A percentile compares a stretch with the other conserved stretches of the same genome.
These are phyloP conservation scores for Cnidoscolus chayamansa DNA, from an alignment of 441 rosid genomes.

Conservation along the genomic window DNA sequence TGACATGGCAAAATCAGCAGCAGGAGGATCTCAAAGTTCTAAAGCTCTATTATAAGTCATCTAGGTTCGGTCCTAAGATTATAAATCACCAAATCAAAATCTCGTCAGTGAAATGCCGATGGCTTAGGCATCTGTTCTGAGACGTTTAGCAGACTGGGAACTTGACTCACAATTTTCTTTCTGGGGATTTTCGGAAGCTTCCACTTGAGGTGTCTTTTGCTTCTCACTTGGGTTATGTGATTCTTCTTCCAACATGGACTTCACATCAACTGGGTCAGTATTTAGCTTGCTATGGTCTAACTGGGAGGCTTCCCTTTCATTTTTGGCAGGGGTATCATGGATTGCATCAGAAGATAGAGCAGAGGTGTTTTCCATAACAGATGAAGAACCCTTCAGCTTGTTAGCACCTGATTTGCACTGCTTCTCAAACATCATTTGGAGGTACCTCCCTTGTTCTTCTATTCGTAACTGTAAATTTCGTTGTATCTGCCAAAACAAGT, in stretches of 20 bases:
- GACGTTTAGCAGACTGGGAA: slow-evolving; percentile 45
- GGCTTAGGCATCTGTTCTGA: slow-evolving; percentile 38
- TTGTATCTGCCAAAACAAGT: slow-evolving; percentile 59
- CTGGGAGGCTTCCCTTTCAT: slow-evolving; percentile 33
- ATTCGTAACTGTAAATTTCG: slow-evolving; percentile 85
- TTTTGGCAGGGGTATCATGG: slow-evolving; percentile 32
- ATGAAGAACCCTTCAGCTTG: slow-evolving; percentile 52
- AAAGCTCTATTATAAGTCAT: slow-evolving; percentile 22
- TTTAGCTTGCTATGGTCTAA: slow-evolving; percentile 26
- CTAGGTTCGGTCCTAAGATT: slow-evolving; percentile 23
- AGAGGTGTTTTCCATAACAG: slow-evolving; percentile 40
- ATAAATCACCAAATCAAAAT: slow-evolving; percentile 16
- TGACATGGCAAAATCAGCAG: slow-evolving; percentile 16
- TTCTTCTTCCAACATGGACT: slow-evolving; percentile 28
- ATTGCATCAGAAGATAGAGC: slow-evolving; percentile 29
- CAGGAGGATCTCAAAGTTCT: slow-evolving; percentile 21
- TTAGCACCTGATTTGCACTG: slow-evolving; percentile 61
- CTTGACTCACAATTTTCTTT: slow-evolving; percentile 24
- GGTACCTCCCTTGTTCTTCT: slow-evolving; percentile 93
- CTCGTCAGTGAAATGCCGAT: slow-evolving; percentile 20
- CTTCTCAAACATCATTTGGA: slow-evolving; percentile 95
- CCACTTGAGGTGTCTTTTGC: slow-evolving; percentile 29
- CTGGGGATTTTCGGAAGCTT: slow-evolving; percentile 28
- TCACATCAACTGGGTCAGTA: slow-evolving; percentile 14
- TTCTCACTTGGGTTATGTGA: slow-evolving; percentile 24